phyloP scores from a whole-genome alignment of 306 rosid species.

The Carpinus fangiana region DNA sequence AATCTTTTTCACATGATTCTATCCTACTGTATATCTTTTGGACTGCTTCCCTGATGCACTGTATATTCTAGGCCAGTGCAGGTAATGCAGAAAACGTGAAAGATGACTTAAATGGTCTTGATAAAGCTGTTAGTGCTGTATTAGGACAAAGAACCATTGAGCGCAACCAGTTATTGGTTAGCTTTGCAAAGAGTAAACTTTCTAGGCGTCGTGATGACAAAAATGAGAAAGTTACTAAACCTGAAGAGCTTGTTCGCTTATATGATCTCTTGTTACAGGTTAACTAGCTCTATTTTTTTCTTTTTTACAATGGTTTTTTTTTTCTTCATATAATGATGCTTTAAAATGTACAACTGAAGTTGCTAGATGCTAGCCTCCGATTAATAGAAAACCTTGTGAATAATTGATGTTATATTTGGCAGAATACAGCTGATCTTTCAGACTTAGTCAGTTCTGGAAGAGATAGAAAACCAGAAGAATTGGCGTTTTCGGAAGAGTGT shows the following conservation, averaged over 20 bases:
- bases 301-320: slow-evolving; percentile 6
- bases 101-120: slow-evolving; percentile 94
- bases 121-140: slow-evolving; percentile 94
- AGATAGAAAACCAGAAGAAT: slow-evolving; percentile 78
- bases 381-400: slow-evolving; percentile 29
- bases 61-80: slow-evolving; percentile 67
- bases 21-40: background rate
- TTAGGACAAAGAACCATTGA: slow-evolving; percentile 93
- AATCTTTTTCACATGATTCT: background rate
- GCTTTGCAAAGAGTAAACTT: slow-evolving; percentile 85
- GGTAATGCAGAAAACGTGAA: slow-evolving; percentile 83
- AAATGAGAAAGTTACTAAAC: slow-evolving; percentile 91
- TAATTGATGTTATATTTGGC: slow-evolving; percentile 39
- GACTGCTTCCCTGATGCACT: slow-evolving; percentile 23
- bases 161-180: slow-evolving; percentile 86
- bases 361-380: slow-evolving; percentile 14
- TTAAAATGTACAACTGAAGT: slow-evolving; percentile 11
- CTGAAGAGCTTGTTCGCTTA: slow-evolving; percentile 98
- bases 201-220: slow-evolving; percentile 75
- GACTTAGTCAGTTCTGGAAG: slow-evolving; percentile 93
- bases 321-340: slow-evolving; percentile 12
- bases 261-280: slow-evolving; percentile 92
- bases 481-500: slow-evolving; percentile 69
- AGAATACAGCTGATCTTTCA: slow-evolving; percentile 92
- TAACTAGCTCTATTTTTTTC: slow-evolving; percentile 23